phyloP scores from a whole-genome alignment of 768 basidiomycete species.

The Rhizopogon salebrosus region DNA sequence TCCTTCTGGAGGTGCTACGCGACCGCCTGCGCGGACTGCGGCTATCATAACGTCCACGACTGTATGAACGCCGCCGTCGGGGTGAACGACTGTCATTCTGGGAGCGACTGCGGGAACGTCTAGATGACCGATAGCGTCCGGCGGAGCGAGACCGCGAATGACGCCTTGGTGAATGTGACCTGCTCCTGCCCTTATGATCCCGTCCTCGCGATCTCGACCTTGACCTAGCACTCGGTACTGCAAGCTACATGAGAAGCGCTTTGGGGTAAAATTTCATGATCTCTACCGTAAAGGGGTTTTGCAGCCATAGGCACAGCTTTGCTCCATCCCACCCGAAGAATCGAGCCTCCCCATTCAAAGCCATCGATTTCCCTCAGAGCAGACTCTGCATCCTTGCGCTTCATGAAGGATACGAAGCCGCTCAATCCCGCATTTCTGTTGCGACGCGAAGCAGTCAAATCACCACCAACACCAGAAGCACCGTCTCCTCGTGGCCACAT shows the following conservation, averaged over 20 bases:
- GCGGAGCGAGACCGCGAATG: conserved; percentile 30
- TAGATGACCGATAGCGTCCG: conserved; percentile 34
- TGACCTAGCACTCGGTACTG: conserved; percentile 21
- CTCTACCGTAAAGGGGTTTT: conserved; percentile 75
- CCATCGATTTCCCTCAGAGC: conserved; percentile 91
- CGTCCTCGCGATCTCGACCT: conserved; percentile 29
- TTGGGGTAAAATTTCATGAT: background rate
- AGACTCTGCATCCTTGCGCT: conserved; percentile 81
- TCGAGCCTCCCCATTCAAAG: conserved; percentile 88
- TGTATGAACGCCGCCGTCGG: conserved; percentile 36
- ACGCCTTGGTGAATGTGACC: conserved; percentile 27
- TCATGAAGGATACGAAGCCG: conserved; percentile 98
- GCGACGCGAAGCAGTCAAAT: conserved; percentile 69
- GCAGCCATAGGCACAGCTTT: conserved; percentile 88
- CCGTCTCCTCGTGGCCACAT: conserved; percentile 97
- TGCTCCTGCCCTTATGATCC: conserved; percentile 19
- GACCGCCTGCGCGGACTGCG: conserved; percentile 46
- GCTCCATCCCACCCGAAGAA: conserved; percentile 92
- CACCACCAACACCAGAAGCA: conserved; percentile 60
- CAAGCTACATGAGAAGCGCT: background rate
- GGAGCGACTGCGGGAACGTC: conserved; percentile 47
- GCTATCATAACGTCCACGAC: conserved; percentile 29
- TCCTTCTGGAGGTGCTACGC: conserved; percentile 24
- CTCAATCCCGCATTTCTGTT: conserved; percentile 75
- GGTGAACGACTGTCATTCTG: conserved; percentile 42